Conservation (phyloP, 169 alveolate genomes). For the Plasmodium adleri region DNA sequence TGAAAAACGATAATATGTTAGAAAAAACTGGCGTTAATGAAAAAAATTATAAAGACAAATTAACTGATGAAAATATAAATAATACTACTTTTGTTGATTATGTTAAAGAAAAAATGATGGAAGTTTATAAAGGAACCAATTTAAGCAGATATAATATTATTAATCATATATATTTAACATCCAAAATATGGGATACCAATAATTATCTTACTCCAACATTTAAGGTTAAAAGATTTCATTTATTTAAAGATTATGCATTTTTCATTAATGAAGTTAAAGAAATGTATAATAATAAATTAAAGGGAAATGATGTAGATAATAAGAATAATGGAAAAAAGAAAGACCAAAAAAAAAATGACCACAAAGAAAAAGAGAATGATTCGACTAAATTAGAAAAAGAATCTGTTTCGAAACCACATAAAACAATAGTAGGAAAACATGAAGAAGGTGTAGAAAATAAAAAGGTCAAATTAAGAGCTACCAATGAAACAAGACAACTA, state of each 20-base stretch:
- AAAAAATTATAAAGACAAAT: not conserved
- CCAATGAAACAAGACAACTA: too few relatives aligned
- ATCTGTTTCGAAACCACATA: too few relatives aligned
- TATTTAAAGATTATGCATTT: conserved; percentile 29
- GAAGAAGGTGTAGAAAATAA: too few relatives aligned
- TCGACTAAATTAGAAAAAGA: too few relatives aligned
- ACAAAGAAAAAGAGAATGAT: too few relatives aligned
- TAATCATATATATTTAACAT: conserved; percentile 28
- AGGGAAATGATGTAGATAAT: too few relatives aligned
- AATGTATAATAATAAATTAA: too few relatives aligned
- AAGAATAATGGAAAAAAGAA: too few relatives aligned
- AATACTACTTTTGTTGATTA: conserved; percentile 5
- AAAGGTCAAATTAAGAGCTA: too few relatives aligned
- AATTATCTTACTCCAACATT: conserved; percentile 55
- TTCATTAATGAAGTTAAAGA: conserved; percentile 20
- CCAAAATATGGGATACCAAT: conserved; percentile 33
- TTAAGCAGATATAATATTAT: conserved; percentile 20
- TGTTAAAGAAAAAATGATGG: conserved; percentile 32
- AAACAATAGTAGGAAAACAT: too few relatives aligned
- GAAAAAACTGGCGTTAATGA: not conserved
- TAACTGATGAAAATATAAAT: conserved; percentile 11
- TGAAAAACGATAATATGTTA: conserved; percentile 19
- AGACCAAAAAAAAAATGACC: too few relatives aligned
- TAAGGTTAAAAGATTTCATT: conserved; percentile 22
- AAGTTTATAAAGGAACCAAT: conserved; percentile 24